These are phyloP conservation scores for Saccharomycopsis crataegensis DNA, from an alignment of 1,139 yeast genomes.

Conservation along the genomic window DNA sequence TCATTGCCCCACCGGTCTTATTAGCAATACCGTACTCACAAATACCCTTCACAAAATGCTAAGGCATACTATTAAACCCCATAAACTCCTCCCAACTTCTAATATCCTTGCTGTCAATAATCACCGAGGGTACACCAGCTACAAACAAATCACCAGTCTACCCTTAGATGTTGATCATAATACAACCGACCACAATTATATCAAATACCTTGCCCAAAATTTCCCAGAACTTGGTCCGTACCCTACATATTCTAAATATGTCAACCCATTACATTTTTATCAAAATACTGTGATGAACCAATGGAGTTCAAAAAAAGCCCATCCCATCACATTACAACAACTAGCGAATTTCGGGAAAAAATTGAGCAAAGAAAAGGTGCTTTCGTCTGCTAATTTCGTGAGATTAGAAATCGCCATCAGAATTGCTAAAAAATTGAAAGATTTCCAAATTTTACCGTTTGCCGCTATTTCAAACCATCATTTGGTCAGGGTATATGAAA, in stretches of 20 bases:
- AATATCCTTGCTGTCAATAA: too few species aligned
- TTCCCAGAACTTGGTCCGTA: slow-evolving; percentile 26
- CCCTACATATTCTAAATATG: slow-evolving; percentile 25
- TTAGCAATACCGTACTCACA: too few species aligned
- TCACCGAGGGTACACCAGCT: background rate
- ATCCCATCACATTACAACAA: slow-evolving; percentile 83
- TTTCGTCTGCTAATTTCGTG: slow-evolving; percentile 82
- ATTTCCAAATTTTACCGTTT: slow-evolving; percentile 76
- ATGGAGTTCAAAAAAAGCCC: slow-evolving; percentile 63
- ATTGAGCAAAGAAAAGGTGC: slow-evolving; percentile 68
- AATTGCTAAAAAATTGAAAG: slow-evolving; percentile 70
- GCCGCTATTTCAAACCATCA: slow-evolving; percentile 81
- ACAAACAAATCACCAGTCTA: background rate
- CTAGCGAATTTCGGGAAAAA: slow-evolving; percentile 83
- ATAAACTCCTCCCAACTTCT: too few species aligned
- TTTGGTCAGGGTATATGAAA: slow-evolving; percentile 78
- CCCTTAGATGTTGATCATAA: slow-evolving; percentile 18
- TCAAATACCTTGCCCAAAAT: slow-evolving; percentile 23
- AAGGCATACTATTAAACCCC: too few species aligned
- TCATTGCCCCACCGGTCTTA: too few species aligned
- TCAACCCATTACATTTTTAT: slow-evolving; percentile 61
- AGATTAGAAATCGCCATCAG: slow-evolving; percentile 78
- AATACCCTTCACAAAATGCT: too few species aligned
- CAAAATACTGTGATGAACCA: slow-evolving; percentile 70
- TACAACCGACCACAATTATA: slow-evolving; percentile 23